A percentile compares a stretch with the other conserved stretches of the same genome.
Evolutionary conservation across 192 early-diverging fungal species (phyloP).

Genomic region (Cetraspora pellucida): DNA sequence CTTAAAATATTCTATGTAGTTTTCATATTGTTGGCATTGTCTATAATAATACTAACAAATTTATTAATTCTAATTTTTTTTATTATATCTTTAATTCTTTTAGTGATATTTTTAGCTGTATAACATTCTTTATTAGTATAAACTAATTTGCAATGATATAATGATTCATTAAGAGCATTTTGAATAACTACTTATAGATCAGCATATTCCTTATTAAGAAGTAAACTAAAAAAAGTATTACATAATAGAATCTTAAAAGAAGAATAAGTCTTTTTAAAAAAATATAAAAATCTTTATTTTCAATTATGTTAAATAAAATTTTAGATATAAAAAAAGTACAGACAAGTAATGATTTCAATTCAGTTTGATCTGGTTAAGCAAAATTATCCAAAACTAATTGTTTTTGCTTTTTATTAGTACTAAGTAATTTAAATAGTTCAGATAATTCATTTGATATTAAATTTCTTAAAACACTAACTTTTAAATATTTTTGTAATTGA

Average conservation of each 20-base stretch:
- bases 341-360: background rate
- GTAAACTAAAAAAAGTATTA: background rate
- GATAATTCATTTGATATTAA: background rate
- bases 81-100: background rate
- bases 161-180: background rate
- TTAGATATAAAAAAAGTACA: background rate
- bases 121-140: background rate
- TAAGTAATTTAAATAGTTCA: background rate
- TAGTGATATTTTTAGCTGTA: background rate
- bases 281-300: background rate
- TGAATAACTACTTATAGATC: background rate
- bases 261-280: background rate
- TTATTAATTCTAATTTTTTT: background rate
- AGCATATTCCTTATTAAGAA: background rate
- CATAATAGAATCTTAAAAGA: background rate
- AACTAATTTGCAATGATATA: background rate
- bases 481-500: background rate
- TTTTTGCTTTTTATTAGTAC: background rate
- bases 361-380: background rate
- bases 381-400: background rate
- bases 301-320: conserved; percentile 3
- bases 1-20: background rate
- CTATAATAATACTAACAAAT: background rate
- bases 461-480: background rate
- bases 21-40: background rate